A percentile compares a stretch with the other conserved stretches of the same genome.
phyloP scores from a whole-genome alignment of 2,329 filamentous ascomycete genomes.

The Acrocalymma vagum region DNA sequence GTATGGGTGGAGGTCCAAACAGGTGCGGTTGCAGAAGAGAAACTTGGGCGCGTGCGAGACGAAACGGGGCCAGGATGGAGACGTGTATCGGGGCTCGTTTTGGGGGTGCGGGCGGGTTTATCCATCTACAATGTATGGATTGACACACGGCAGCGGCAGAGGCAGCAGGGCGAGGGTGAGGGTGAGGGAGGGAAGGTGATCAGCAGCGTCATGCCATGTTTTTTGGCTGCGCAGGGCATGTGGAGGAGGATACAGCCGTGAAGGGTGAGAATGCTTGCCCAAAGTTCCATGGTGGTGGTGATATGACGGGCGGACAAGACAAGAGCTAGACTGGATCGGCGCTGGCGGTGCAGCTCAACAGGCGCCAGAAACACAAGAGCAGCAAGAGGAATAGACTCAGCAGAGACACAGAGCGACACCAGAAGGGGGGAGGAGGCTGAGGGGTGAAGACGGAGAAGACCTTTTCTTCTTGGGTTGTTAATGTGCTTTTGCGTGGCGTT shows the following conservation, averaged over 20 bases:
- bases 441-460: too few relatives aligned
- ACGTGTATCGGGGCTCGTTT: too few relatives aligned
- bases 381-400: conserved; percentile 1
- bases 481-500: too few relatives aligned
- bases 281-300: conserved; percentile 17
- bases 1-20: conserved; percentile 9
- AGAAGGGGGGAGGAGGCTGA: too few relatives aligned
- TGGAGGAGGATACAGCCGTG: too few relatives aligned
- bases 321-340: conserved; percentile 16
- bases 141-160: neutral
- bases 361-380: conserved; percentile 7
- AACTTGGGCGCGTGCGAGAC: conserved; percentile 21
- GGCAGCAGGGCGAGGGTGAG: neutral
- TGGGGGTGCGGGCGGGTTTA: too few relatives aligned
- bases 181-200: conserved; percentile 3
- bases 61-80: conserved; percentile 22
- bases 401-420: conserved; percentile 1
- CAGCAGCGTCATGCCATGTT: neutral
- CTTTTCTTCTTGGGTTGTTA: too few relatives aligned
- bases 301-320: conserved; percentile 13
- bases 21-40: conserved; percentile 23
- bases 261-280: too few relatives aligned
- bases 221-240: too few relatives aligned
- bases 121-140: too few relatives aligned
- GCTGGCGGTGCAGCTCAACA: conserved; percentile 21